Evolutionary conservation across 2,329 filamentous ascomycete genomes (phyloP).

Genomic region (Aspergillus persii): DNA sequence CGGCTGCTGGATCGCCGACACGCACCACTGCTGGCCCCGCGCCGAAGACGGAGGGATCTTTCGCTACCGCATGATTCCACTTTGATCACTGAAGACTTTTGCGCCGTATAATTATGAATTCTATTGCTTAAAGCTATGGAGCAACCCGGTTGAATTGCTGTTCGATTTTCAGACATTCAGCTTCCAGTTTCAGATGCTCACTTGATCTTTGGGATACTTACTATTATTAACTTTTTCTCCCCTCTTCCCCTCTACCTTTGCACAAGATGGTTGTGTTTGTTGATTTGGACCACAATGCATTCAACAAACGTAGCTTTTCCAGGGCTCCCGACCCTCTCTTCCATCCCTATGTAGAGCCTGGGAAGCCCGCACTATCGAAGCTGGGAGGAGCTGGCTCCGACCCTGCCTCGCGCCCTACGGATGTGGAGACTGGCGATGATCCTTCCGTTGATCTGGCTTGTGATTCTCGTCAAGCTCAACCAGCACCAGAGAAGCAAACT

Average conservation of each 20-base stretch:
- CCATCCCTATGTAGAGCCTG: slow-evolving; percentile 18
- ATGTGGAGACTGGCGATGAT: slow-evolving; percentile 11
- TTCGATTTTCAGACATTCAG: slow-evolving; percentile 2
- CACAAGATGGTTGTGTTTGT: slow-evolving; percentile 50
- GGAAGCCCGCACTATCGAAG: slow-evolving; percentile 23
- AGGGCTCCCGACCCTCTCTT: slow-evolving; percentile 13
- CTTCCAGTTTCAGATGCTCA: slow-evolving; percentile 13
- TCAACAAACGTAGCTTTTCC: slow-evolving; percentile 25
- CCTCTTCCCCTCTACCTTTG: slow-evolving; percentile 2
- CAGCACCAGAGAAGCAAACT: slow-evolving; percentile 9
- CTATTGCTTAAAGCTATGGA: slow-evolving; percentile 14
- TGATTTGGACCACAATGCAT: slow-evolving; percentile 42
- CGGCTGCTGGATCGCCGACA: slow-evolving; percentile 18
- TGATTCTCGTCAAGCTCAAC: background rate
- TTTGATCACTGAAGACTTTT: slow-evolving; percentile 4
- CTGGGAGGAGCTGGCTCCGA: slow-evolving; percentile 13
- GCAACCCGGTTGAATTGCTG: background rate
- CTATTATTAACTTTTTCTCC: slow-evolving; percentile 1
- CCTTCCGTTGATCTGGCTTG: slow-evolving; percentile 5
- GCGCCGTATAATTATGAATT: background rate
- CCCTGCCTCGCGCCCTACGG: slow-evolving; percentile 11
- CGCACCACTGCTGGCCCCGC: slow-evolving; percentile 17
- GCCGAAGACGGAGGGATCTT: slow-evolving; percentile 27
- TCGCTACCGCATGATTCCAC: slow-evolving; percentile 30
- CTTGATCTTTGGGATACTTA: background rate